Percentiles rank a stretch among this genome's conserved stretches.
phyloP scores from a whole-genome alignment of 1,284 basidiomycete species.

The Marasmius oreades region DNA sequence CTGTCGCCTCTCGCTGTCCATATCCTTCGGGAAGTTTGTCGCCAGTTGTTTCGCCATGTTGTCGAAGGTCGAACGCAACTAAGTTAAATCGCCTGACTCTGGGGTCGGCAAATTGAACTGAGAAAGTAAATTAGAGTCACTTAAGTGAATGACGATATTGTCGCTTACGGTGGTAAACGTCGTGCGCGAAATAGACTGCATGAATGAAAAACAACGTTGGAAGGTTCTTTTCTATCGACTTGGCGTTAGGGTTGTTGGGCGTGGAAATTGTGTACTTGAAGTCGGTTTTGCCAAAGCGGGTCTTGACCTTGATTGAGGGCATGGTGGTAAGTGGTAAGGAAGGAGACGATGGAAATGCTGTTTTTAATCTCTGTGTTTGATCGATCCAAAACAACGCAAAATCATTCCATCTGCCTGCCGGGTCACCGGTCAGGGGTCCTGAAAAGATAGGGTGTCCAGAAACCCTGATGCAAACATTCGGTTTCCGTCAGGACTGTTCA shows the following conservation, averaged over 20 bases:
- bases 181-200: constrained; percentile 28
- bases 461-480: too few species aligned
- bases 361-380: neutral
- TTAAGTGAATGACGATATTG: neutral
- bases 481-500: too few species aligned
- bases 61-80: constrained; percentile 13
- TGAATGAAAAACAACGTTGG: constrained; percentile 36
- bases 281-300: constrained; percentile 26
- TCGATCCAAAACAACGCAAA: neutral
- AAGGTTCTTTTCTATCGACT: constrained; percentile 26
- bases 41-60: constrained; percentile 14
- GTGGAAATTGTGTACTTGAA: constrained; percentile 35
- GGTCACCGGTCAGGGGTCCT: too few species aligned
- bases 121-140: neutral
- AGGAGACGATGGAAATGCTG: neutral
- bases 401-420: too few species aligned
- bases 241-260: constrained; percentile 26
- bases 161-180: constrained; percentile 32
- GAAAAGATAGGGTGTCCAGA: too few species aligned
- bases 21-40: constrained; percentile 12
- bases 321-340: constrained; percentile 20
- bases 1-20: constrained; percentile 8
- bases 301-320: constrained; percentile 30
- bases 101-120: constrained; percentile 15
- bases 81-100: constrained; percentile 14